Percentiles rank a stretch among this genome's conserved stretches.
Conservation (phyloP, 495 filamentous ascomycete genomes). For the Friedmanniomyces simplex region DNA sequence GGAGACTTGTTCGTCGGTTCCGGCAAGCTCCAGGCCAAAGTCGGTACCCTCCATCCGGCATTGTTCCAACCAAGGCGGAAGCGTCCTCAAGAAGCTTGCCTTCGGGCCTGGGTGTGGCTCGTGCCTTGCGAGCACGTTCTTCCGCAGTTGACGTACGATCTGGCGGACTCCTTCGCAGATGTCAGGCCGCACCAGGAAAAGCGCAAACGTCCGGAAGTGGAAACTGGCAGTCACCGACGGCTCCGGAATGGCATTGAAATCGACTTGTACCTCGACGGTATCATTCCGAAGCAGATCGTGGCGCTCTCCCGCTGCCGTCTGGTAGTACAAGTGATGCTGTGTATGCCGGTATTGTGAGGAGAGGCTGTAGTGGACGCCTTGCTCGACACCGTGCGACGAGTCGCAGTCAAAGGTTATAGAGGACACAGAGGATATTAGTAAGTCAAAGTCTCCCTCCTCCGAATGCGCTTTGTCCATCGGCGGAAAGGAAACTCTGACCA, state of each 20-base stretch:
- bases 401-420: slow-evolving; percentile 87
- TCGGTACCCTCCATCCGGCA: slow-evolving; percentile 79
- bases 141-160: slow-evolving; percentile 69
- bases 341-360: slow-evolving; percentile 70
- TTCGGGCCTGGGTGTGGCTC: slow-evolving; percentile 35
- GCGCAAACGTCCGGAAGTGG: slow-evolving; percentile 72
- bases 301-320: slow-evolving; percentile 66
- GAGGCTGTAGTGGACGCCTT: slow-evolving; percentile 76
- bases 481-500: slow-evolving; percentile 77
- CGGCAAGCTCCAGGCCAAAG: slow-evolving; percentile 82
- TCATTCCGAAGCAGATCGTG: slow-evolving; percentile 82
- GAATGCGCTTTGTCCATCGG: slow-evolving; percentile 51
- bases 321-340: slow-evolving; percentile 91
- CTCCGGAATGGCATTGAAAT: slow-evolving; percentile 75
- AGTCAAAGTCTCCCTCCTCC: slow-evolving; percentile 63
- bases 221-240: slow-evolving; percentile 71
- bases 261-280: slow-evolving; percentile 70
- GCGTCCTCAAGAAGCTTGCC: slow-evolving; percentile 59
- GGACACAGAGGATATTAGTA: slow-evolving; percentile 88
- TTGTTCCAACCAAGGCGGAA: slow-evolving; percentile 76
- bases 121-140: slow-evolving; percentile 52
- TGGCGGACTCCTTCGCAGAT: slow-evolving; percentile 86
- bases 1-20: slow-evolving; percentile 72
- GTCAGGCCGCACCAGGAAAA: slow-evolving; percentile 82
- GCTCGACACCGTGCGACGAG: slow-evolving; percentile 81